Evolutionary conservation across 2,329 filamentous ascomycete genomes (phyloP).

Genomic region (Neonectria coccinea): DNA sequence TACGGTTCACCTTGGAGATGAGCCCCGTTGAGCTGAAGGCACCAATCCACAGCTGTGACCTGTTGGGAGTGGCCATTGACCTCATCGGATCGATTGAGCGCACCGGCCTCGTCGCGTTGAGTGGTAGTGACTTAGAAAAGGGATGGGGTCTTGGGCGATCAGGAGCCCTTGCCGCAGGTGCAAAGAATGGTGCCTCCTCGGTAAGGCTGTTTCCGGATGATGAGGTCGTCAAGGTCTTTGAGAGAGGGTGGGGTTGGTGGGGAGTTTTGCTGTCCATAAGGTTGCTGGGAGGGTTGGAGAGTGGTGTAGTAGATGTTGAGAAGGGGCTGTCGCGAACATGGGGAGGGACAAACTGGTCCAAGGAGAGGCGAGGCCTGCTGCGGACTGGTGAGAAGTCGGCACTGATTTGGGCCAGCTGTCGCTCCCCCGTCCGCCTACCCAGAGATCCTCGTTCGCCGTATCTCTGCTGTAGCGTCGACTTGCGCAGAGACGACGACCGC

Average conservation of each 20-base stretch:
- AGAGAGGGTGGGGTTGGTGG: slow-evolving; percentile 82
- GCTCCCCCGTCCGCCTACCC: slow-evolving; percentile 69
- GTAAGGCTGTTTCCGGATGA: slow-evolving; percentile 83
- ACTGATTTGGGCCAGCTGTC: slow-evolving; percentile 63
- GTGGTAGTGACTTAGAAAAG: slow-evolving; percentile 55
- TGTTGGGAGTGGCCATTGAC: slow-evolving; percentile 60
- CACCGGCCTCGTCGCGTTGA: slow-evolving; percentile 53
- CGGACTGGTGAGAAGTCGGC: slow-evolving; percentile 69
- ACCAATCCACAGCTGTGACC: slow-evolving; percentile 71
- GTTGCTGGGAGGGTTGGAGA: slow-evolving; percentile 60
- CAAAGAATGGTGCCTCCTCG: slow-evolving; percentile 69
- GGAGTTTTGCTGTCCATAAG: slow-evolving; percentile 57
- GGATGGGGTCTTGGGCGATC: slow-evolving; percentile 48
- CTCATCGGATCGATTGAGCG: slow-evolving; percentile 49
- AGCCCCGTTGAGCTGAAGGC: slow-evolving; percentile 96
- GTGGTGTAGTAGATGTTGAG: slow-evolving; percentile 63
- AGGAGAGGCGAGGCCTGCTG: slow-evolving; percentile 78
- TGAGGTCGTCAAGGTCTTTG: slow-evolving; percentile 86
- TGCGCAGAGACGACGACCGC: slow-evolving; percentile 81
- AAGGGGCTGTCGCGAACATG: slow-evolving; percentile 74
- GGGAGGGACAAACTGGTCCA: slow-evolving; percentile 81
- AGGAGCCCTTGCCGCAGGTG: slow-evolving; percentile 45
- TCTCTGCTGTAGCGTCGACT: slow-evolving; percentile 89
- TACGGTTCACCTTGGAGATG: slow-evolving; percentile 92
- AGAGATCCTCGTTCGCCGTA: slow-evolving; percentile 75